Conservation (phyloP, 371 early-diverging fungal genomes). For the Actinomortierella ambigua region DNA sequence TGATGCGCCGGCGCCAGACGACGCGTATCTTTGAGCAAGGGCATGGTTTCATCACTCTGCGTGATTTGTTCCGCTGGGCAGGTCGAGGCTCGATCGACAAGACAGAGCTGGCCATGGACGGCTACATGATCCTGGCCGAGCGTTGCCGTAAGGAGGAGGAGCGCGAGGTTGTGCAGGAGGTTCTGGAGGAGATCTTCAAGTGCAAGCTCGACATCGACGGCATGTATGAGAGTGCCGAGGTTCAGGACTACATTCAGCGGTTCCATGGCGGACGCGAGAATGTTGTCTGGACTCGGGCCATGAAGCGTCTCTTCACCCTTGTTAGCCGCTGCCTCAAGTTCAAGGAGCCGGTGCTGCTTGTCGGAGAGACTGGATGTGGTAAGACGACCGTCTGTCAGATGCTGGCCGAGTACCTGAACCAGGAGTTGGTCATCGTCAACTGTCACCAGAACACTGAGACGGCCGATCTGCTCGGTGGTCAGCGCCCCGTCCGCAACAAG, state of each 20-base stretch:
- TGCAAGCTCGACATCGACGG: constrained; percentile 67
- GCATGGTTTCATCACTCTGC: constrained; percentile 93
- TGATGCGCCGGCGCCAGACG: constrained; percentile 82
- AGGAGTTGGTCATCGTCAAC: constrained; percentile 88
- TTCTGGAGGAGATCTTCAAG: constrained; percentile 84
- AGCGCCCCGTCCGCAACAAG: constrained; percentile 89
- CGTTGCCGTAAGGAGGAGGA: constrained; percentile 88
- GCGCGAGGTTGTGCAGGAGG: constrained; percentile 79
- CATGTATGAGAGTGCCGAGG: constrained; percentile 68
- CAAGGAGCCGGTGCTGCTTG: constrained; percentile 96
- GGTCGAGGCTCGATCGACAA: constrained; percentile 81
- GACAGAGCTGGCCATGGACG: constrained; percentile 88
- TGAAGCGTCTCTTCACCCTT: constrained; percentile 91
- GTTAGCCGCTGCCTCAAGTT: constrained; percentile 82
- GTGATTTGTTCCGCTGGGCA: constrained; percentile 99
- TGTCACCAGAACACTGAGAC: constrained; percentile 99
- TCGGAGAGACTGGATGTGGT: constrained; percentile 99
- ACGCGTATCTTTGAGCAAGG: constrained; percentile 93
- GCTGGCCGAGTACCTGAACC: constrained; percentile 68
- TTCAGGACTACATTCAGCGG: constrained; percentile 59
- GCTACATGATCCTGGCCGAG: constrained; percentile 96
- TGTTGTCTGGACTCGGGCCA: constrained; percentile 94
- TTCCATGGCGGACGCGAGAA: constrained; percentile 46
- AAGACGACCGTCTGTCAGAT: constrained; percentile 99
- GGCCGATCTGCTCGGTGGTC: constrained; percentile 97